These are phyloP conservation scores for Coniochaeta sp. DNA, from an alignment of 2,329 filamentous ascomycete genomes.

Conservation along the genomic window DNA sequence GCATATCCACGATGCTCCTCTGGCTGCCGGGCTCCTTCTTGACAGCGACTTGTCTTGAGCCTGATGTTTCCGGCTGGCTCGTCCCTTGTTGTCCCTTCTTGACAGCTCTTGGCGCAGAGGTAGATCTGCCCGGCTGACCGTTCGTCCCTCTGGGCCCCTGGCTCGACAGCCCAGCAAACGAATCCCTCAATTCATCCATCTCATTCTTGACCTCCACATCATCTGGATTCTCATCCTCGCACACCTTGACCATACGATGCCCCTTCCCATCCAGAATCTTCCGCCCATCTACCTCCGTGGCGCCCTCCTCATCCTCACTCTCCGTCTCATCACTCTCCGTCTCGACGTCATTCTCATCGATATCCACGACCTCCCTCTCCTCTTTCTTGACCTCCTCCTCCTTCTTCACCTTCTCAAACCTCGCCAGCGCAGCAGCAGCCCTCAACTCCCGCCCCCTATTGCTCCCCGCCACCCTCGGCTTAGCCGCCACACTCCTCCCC, in stretches of 20 bases:
- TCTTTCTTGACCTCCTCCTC: constrained; percentile 27
- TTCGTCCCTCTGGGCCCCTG: too few species aligned
- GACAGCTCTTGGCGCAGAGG: too few species aligned
- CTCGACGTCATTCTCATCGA: constrained; percentile 33
- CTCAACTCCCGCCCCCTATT: constrained; percentile 67
- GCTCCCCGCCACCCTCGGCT: constrained; percentile 68
- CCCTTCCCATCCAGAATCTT: constrained; percentile 61
- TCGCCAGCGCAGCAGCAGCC: constrained; percentile 68
- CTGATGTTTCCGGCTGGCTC: not conserved
- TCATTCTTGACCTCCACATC: constrained; percentile 55
- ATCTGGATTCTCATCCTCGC: constrained; percentile 57
- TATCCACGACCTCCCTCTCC: constrained; percentile 14
- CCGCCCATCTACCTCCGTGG: constrained; percentile 56
- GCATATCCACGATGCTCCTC: not conserved
- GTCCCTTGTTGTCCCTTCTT: too few species aligned
- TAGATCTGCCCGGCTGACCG: too few species aligned
- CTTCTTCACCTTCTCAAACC: constrained; percentile 57
- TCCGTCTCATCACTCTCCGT: constrained; percentile 30
- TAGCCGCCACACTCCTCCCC: constrained; percentile 54
- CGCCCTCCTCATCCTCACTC: constrained; percentile 37
- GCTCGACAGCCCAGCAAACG: not conserved
- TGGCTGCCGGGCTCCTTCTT: not conserved
- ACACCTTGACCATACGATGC: constrained; percentile 64
- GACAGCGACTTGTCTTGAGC: not conserved
- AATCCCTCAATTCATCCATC: constrained; percentile 56